Evolutionary conservation across 2,329 filamentous ascomycete species (phyloP).

Genomic region (Epichloe elymi): DNA sequence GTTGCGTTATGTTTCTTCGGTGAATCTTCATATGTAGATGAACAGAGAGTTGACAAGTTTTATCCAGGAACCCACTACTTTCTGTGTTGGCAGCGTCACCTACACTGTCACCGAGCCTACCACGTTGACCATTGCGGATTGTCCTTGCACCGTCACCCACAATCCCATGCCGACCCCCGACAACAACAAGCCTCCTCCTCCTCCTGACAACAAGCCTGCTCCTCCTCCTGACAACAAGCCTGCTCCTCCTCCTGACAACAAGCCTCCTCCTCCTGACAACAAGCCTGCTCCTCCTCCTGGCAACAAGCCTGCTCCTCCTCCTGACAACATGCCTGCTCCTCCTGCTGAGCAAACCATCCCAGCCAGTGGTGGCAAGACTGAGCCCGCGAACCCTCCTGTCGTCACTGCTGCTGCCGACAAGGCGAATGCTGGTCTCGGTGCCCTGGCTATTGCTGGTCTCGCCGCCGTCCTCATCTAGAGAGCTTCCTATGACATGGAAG

Average conservation of each 20-base stretch:
- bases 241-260: constrained; percentile 2
- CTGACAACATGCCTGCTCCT: background rate
- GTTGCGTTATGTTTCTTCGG: no score
- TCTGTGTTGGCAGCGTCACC: constrained; percentile 27
- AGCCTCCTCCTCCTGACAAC: constrained; percentile 1
- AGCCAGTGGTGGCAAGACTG: constrained; percentile 5
- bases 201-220: background rate
- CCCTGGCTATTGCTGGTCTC: constrained; percentile 25
- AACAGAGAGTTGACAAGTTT: background rate
- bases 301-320: constrained; percentile 2
- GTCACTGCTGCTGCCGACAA: constrained; percentile 25
- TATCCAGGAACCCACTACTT: constrained; percentile 17
- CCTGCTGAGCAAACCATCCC: constrained; percentile 3
- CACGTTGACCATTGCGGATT: constrained; percentile 33
- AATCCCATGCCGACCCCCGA: constrained; percentile 9
- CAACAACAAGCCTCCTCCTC: background rate
- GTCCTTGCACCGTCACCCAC: constrained; percentile 29
- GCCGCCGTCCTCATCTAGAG: constrained; percentile 24
- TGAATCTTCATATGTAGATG: no score
- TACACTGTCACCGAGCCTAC: constrained; percentile 29
- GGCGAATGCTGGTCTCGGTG: constrained; percentile 21
- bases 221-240: constrained; percentile 4
- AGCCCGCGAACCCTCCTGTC: constrained; percentile 8
- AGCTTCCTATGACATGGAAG: background rate
- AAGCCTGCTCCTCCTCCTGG: constrained; percentile 2